Conservation (phyloP, 768 basidiomycete genomes). For the Naganishia kalamii region DNA sequence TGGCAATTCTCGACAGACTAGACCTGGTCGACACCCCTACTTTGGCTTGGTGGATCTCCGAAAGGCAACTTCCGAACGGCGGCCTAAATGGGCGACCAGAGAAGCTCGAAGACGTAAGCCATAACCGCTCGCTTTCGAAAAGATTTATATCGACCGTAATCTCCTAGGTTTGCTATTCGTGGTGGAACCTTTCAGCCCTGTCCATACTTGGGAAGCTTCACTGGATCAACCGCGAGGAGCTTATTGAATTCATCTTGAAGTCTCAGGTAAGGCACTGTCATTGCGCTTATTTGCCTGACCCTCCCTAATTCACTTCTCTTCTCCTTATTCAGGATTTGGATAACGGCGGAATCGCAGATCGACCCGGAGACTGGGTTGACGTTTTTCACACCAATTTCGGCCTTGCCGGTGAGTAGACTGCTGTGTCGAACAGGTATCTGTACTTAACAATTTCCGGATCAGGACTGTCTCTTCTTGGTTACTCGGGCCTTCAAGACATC, state of each 20-base stretch:
- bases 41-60: conserved; percentile 86
- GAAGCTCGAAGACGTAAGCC: conserved; percentile 85
- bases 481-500: conserved; percentile 71
- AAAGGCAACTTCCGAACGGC: conserved; percentile 85
- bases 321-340: conserved; percentile 64
- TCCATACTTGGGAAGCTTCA: conserved; percentile 72
- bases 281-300: neutral
- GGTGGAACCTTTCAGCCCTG: conserved; percentile 87
- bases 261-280: conserved; percentile 59
- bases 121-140: neutral
- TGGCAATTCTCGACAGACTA: conserved; percentile 77
- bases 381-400: conserved; percentile 98
- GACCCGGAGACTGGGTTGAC: conserved; percentile 87
- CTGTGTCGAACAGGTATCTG: neutral
- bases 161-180: conserved; percentile 85
- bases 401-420: conserved; percentile 58
- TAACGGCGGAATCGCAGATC: conserved; percentile 84
- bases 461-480: conserved; percentile 84
- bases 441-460: neutral
- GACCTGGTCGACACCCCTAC: conserved; percentile 71
- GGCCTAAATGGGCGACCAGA: conserved; percentile 96
- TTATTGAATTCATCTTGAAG: conserved; percentile 74
- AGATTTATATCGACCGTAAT: neutral
- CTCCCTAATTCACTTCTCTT: neutral
- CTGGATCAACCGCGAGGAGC: conserved; percentile 81